Conservation (phyloP, 1,139 yeast genomes). For the Geotrichum candidum region DNA sequence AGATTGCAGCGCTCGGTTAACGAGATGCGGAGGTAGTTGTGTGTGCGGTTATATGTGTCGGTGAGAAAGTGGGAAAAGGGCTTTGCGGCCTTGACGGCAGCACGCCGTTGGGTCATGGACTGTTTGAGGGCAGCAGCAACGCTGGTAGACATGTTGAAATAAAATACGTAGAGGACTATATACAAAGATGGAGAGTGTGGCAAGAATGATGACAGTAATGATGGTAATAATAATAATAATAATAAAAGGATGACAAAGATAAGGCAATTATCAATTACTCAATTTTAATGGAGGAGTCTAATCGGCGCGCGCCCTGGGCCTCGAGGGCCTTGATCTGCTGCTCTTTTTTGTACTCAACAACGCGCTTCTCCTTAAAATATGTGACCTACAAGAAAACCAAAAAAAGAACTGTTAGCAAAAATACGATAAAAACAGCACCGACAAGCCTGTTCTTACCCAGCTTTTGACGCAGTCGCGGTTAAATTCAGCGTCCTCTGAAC, state of each 20-base stretch:
- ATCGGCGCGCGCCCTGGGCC: constrained; percentile 41
- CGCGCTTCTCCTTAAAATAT: constrained; percentile 63
- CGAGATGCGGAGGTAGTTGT: constrained; percentile 45
- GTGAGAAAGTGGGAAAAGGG: constrained; percentile 41
- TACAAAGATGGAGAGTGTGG: background rate
- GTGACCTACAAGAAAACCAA: constrained; percentile 29
- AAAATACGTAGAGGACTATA: background rate
- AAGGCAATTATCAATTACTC: constrained; percentile 16
- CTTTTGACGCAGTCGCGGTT: constrained; percentile 54
- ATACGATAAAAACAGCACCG: too few relatives aligned
- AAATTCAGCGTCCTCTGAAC: constrained; percentile 42
- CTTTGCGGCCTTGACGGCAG: constrained; percentile 27
- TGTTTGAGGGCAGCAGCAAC: background rate
- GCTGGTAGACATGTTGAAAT: background rate
- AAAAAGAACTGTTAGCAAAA: background rate
- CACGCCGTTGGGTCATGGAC: background rate
- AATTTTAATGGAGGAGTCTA: constrained; percentile 20
- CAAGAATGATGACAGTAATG: background rate
- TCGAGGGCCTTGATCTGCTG: constrained; percentile 49
- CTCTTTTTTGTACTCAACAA: constrained; percentile 50
- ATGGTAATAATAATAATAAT: background rate
- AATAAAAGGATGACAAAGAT: background rate
- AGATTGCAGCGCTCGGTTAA: constrained; percentile 48
- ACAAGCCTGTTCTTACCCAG: constrained; percentile 42
- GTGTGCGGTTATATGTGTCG: constrained; percentile 41